Conservation (phyloP, 2,329 filamentous ascomycete genomes). For the Xylaria sp. region DNA sequence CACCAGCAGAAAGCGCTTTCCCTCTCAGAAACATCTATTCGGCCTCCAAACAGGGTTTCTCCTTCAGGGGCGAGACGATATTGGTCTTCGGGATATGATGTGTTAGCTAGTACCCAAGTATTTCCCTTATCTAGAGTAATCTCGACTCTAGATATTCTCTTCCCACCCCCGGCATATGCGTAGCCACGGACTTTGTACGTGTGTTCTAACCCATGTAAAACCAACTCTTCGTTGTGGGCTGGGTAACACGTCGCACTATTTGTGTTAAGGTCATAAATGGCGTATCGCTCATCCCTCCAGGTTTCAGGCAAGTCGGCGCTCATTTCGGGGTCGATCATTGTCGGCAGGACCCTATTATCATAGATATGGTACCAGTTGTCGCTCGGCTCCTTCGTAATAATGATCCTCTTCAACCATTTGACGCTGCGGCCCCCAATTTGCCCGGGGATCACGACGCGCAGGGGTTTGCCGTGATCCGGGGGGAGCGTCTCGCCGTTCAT, state of each 20-base stretch:
- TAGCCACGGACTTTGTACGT: slow-evolving; percentile 80
- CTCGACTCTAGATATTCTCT: slow-evolving; percentile 83
- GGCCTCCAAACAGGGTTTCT: slow-evolving; percentile 77
- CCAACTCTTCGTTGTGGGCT: slow-evolving; percentile 77
- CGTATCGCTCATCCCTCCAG: slow-evolving; percentile 91
- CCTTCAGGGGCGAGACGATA: slow-evolving; percentile 73
- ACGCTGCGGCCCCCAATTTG: slow-evolving; percentile 94
- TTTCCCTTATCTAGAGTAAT: slow-evolving; percentile 85
- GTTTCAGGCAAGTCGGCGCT: slow-evolving; percentile 77
- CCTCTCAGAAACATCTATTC: slow-evolving; percentile 82
- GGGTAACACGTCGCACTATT: slow-evolving; percentile 87
- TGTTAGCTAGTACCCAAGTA: slow-evolving; percentile 79
- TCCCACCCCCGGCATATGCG: slow-evolving; percentile 89
- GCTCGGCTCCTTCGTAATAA: slow-evolving; percentile 81
- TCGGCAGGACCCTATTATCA: slow-evolving; percentile 90
- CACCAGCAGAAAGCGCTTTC: slow-evolving; percentile 92
- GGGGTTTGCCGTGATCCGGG: slow-evolving; percentile 87
- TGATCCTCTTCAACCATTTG: slow-evolving; percentile 88
- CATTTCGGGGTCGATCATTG: slow-evolving; percentile 84
- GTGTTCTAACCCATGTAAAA: slow-evolving; percentile 58
- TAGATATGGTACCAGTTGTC: slow-evolving; percentile 97
- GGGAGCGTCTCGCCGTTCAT: slow-evolving; percentile 88
- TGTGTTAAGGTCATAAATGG: slow-evolving; percentile 90
- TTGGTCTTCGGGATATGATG: slow-evolving; percentile 86
- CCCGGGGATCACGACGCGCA: slow-evolving; percentile 86